These are phyloP conservation scores for Penicillium sumatraense DNA, from an alignment of 2,329 filamentous ascomycete genomes.

Conservation along the genomic window DNA sequence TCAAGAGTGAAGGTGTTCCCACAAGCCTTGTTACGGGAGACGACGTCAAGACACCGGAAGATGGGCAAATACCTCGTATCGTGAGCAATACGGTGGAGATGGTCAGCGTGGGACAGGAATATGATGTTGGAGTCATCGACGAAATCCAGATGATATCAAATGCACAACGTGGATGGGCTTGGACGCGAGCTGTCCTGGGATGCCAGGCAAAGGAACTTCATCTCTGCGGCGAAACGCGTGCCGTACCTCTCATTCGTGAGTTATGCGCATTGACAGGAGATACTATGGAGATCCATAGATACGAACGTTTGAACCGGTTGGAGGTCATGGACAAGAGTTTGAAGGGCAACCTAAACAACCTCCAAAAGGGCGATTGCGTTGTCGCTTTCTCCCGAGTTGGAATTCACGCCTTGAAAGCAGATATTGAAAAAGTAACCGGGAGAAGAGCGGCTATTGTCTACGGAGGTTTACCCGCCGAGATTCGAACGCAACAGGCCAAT, in stretches of 20 bases:
- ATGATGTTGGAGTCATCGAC: conserved; percentile 94
- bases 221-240: conserved; percentile 86
- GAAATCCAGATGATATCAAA: conserved; percentile 98
- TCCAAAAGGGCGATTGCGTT: conserved; percentile 88
- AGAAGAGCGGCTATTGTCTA: conserved; percentile 91
- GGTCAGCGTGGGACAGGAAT: conserved; percentile 61
- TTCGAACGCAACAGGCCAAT: conserved; percentile 84
- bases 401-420: conserved; percentile 78
- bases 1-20: conserved; percentile 74
- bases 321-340: conserved; percentile 68
- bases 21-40: conserved; percentile 91
- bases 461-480: conserved; percentile 88
- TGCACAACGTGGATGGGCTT: conserved; percentile 81
- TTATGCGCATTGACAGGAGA: conserved; percentile 82
- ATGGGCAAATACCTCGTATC: conserved; percentile 59
- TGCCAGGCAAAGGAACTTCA: conserved; percentile 88
- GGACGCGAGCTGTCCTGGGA: conserved; percentile 89
- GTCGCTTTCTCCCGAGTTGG: conserved; percentile 83
- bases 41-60: conserved; percentile 72
- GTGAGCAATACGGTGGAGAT: conserved; percentile 95
- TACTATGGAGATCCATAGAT: conserved; percentile 77
- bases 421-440: conserved; percentile 76
- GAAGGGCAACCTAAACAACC: conserved; percentile 63
- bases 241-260: conserved; percentile 76
- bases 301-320: conserved; percentile 81